These are phyloP conservation scores for Fusarium sulawesiense DNA, from an alignment of 2,329 filamentous ascomycete genomes.

Conservation along the genomic window DNA sequence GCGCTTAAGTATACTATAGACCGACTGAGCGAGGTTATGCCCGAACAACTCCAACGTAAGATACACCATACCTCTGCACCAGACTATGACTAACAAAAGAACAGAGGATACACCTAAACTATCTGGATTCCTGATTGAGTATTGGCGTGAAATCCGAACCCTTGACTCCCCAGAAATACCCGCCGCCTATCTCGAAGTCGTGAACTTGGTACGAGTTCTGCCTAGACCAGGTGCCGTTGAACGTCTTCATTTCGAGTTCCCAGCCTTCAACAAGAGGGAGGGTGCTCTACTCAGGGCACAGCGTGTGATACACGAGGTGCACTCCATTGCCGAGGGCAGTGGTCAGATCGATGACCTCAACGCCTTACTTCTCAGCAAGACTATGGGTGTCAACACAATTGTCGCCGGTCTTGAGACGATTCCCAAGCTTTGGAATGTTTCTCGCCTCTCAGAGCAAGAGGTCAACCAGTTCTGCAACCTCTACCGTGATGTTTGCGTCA, in stretches of 20 bases:
- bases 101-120: constrained; percentile 50
- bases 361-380: constrained; percentile 45
- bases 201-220: constrained; percentile 56
- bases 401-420: constrained; percentile 51
- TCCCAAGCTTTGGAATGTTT: constrained; percentile 48
- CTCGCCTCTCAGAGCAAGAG: constrained; percentile 40
- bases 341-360: constrained; percentile 42
- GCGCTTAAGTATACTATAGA: constrained; percentile 68
- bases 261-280: constrained; percentile 29
- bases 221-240: constrained; percentile 37
- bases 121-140: constrained; percentile 46
- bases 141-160: constrained; percentile 40
- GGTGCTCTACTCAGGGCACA: constrained; percentile 57
- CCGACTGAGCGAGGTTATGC: constrained; percentile 61
- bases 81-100: constrained; percentile 23
- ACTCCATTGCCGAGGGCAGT: constrained; percentile 46
- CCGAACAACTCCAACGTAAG: constrained; percentile 58
- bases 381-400: constrained; percentile 52
- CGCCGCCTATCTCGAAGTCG: constrained; percentile 60
- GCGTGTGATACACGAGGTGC: constrained; percentile 52
- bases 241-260: constrained; percentile 38
- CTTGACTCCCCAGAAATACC: constrained; percentile 55
- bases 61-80: too few relatives aligned
- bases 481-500: constrained; percentile 57
- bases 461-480: constrained; percentile 53